Evolutionary conservation across 2,329 filamentous ascomycete species (phyloP), one percentile per base, ranked within the genome.

Genomic region (Claviceps purpurea): DNA sequence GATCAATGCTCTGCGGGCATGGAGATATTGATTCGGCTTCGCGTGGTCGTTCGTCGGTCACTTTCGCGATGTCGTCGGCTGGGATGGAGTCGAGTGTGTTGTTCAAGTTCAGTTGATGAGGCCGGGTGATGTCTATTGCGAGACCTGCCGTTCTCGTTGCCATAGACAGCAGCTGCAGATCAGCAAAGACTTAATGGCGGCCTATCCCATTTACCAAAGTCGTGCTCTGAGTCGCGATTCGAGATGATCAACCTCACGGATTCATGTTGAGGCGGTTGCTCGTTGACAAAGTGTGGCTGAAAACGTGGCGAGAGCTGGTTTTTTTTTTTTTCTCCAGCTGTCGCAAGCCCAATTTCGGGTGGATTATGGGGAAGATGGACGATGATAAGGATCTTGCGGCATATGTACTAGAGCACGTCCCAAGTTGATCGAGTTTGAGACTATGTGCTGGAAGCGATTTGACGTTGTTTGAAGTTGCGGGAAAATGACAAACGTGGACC

Each of bases 61-160:
- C 57, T 58, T 65, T 65, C 51, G 69, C 69, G 60, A 71, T 62
- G 52, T 68, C 64, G 61, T 73, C 71, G 51, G 65, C 60, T 58
- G 64, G 61, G 54, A 67, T 61, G 54, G 66, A 61, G 56, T 66
- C 61, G 54, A 67, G 61, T 53, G 66, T 60, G 56, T 66, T 59
- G 52, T 65, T 61, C 49, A 64, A 57, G 46, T 68, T 64, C 53
- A 65, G 59, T 57, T 60, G 64, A 59, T 61, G 59, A 52, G 66
- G 61, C 56, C 70, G 68, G 63, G 73, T 69, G 64, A 71, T 67
- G 67, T 77, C 74, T 59, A 73, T 73, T 66, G 74, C 72, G 65
- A 77, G 70, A 60, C 71, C 68, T 62, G 70, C 73, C 61, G 73
- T 71, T 62, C 76, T 74, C 58, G 76, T 74, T 65, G 75, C 74